A percentile compares a stretch with the other conserved stretches of the same genome.
These are phyloP conservation scores for Aspergillus sp. DNA, from an alignment of 2,329 filamentous ascomycete species.

Conservation along the genomic window DNA sequence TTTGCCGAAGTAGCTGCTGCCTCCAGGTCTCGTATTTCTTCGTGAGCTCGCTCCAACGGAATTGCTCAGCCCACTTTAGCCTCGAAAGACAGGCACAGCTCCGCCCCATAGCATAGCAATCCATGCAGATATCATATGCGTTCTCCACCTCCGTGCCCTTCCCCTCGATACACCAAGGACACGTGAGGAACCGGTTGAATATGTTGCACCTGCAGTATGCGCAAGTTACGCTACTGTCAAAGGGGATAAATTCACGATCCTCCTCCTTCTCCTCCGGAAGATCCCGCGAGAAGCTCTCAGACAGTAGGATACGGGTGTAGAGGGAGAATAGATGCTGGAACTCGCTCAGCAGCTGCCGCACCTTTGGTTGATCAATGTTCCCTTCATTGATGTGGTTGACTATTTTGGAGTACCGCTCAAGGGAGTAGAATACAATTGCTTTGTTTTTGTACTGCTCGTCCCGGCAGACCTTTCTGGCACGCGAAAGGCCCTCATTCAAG, in stretches of 20 bases:
- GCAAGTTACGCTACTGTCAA: constrained; percentile 86
- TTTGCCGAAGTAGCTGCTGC: constrained; percentile 63
- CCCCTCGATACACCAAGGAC: constrained; percentile 66
- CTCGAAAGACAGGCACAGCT: constrained; percentile 83
- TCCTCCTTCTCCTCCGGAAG: constrained; percentile 56
- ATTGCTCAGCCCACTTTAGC: constrained; percentile 87
- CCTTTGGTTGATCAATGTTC: constrained; percentile 37
- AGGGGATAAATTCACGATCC: constrained; percentile 65
- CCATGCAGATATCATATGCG: constrained; percentile 94
- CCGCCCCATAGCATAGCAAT: constrained; percentile 95
- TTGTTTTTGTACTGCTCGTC: constrained; percentile 99
- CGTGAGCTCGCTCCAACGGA: constrained; percentile 69
- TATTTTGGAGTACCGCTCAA: constrained; percentile 63
- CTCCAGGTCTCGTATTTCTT: constrained; percentile 77
- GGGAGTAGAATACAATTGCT: constrained; percentile 80
- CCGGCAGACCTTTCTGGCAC: constrained; percentile 81
- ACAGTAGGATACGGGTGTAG: constrained; percentile 68
- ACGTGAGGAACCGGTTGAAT: constrained; percentile 93
- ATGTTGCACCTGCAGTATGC: constrained; percentile 94
- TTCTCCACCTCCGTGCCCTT: constrained; percentile 63
- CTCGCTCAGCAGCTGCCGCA: constrained; percentile 67
- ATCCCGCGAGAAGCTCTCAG: constrained; percentile 71
- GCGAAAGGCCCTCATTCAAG: constrained; percentile 75
- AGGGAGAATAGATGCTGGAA: constrained; percentile 72
- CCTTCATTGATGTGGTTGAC: constrained; percentile 51